Percentiles rank a stretch among this genome's conserved stretches.
These are phyloP conservation scores for Chaetomiaceae sp. DNA, from an alignment of 2,329 filamentous ascomycete genomes.

Conservation along the genomic window DNA sequence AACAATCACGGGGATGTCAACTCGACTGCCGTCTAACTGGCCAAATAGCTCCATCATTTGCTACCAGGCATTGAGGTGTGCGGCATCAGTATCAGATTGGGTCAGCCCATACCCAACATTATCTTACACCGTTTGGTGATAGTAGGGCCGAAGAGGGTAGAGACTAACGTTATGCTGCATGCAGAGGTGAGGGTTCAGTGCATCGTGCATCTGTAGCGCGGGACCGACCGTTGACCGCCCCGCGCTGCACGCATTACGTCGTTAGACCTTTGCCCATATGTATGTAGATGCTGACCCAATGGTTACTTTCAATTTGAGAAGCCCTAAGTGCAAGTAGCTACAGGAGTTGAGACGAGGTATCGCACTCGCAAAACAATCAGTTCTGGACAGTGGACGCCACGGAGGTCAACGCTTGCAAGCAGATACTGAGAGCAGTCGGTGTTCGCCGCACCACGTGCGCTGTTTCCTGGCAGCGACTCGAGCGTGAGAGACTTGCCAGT, in stretches of 20 bases:
- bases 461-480: not conserved
- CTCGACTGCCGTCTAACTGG: no score
- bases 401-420: no score
- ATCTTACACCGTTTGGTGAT: not conserved
- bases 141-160: slow-evolving; percentile 8
- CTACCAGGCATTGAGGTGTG: no score
- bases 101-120: no score
- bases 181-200: slow-evolving; percentile 11
- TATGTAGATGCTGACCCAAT: no score
- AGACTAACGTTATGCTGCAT: not conserved
- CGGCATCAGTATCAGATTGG: no score
- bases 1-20: slow-evolving; percentile 2
- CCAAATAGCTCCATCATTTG: no score
- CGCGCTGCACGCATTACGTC: no score
- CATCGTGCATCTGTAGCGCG: not conserved
- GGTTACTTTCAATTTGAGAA: no score
- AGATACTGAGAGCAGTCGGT: not conserved
- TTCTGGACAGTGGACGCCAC: not conserved
- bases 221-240: slow-evolving; percentile 7
- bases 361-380: not conserved
- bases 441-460: slow-evolving; percentile 6
- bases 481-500: no score
- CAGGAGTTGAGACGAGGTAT: not conserved
- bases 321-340: no score
- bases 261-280: no score